phyloP scores from a whole-genome alignment of 208 protist genomes.

The Trypanosomatidae sp. region DNA sequence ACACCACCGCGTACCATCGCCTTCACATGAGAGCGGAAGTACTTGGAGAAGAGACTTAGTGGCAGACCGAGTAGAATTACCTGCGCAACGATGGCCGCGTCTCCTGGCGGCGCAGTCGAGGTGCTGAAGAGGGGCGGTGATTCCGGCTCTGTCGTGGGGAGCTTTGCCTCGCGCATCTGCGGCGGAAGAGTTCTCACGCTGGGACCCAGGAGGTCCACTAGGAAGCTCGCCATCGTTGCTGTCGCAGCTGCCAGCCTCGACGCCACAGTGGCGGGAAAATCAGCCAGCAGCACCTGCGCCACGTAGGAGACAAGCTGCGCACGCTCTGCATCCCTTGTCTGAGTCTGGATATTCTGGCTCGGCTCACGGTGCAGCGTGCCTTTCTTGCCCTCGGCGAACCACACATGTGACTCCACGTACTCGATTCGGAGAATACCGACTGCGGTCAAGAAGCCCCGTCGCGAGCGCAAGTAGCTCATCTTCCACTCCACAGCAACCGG shows the following conservation, averaged over 20 bases:
- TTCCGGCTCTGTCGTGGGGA: neutral
- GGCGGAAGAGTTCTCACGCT: conserved; percentile 7
- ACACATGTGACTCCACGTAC: conserved; percentile 36
- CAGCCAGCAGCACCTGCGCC: conserved; percentile 16
- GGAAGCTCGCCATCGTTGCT: conserved; percentile 14
- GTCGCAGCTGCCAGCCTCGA: conserved; percentile 6
- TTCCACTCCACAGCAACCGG: conserved; percentile 55
- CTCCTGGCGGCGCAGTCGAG: conserved; percentile 1
- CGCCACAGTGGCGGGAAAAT: conserved; percentile 6
- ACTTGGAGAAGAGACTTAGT: conserved; percentile 58
- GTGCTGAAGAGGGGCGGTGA: neutral
- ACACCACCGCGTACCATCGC: conserved; percentile 55
- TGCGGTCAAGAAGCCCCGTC: conserved; percentile 34
- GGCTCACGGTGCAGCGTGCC: neutral
- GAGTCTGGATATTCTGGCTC: neutral
- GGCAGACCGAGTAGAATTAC: conserved; percentile 84
- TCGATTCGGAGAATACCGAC: conserved; percentile 75
- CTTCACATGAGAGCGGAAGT: conserved; percentile 51
- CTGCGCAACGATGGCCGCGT: conserved; percentile 54
- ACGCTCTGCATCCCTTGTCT: conserved; percentile 15
- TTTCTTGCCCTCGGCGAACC: conserved; percentile 11
- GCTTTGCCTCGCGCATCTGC: neutral
- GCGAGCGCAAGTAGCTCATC: conserved; percentile 44
- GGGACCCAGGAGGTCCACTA: conserved; percentile 24
- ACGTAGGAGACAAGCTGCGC: conserved; percentile 14